Conservation (phyloP, 768 basidiomycete species). For the Russula abietina region DNA sequence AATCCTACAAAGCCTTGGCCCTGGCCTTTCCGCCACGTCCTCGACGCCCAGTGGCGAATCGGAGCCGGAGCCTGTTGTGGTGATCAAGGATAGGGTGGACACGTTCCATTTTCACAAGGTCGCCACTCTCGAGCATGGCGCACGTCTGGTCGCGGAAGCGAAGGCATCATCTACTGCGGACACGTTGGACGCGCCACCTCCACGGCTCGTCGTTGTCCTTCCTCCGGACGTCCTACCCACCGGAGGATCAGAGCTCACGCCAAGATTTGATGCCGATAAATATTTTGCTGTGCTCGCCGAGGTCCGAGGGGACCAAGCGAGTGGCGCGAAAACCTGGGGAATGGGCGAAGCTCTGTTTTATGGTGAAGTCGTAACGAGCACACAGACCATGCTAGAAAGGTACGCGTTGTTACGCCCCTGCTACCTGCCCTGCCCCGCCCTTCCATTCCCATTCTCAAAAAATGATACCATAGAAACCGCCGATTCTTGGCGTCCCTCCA, state of each 20-base stretch:
- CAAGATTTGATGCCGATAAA: slow-evolving; percentile 59
- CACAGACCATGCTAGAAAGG: slow-evolving; percentile 93
- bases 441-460: neutral
- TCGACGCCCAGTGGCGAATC: neutral
- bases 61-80: slow-evolving; percentile 23
- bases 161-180: slow-evolving; percentile 36
- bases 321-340: slow-evolving; percentile 37
- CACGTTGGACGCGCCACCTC: slow-evolving; percentile 17
- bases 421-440: neutral
- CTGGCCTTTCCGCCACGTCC: slow-evolving; percentile 29
- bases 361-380: slow-evolving; percentile 86
- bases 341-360: slow-evolving; percentile 79
- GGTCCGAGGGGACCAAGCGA: slow-evolving; percentile 31
- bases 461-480: slow-evolving; percentile 62
- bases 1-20: slow-evolving; percentile 35
- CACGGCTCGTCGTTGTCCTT: slow-evolving; percentile 41
- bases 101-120: slow-evolving; percentile 53
- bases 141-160: slow-evolving; percentile 30
- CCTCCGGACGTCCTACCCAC: slow-evolving; percentile 44
- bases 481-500: slow-evolving; percentile 62
- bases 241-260: slow-evolving; percentile 42
- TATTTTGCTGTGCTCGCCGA: slow-evolving; percentile 53
- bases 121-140: slow-evolving; percentile 29
- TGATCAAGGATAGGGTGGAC: slow-evolving; percentile 64
- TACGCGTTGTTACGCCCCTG: slow-evolving; percentile 34